These are phyloP conservation scores for Geotrichum carabidarum DNA, from an alignment of 1,139 yeast species.

Conservation along the genomic window DNA sequence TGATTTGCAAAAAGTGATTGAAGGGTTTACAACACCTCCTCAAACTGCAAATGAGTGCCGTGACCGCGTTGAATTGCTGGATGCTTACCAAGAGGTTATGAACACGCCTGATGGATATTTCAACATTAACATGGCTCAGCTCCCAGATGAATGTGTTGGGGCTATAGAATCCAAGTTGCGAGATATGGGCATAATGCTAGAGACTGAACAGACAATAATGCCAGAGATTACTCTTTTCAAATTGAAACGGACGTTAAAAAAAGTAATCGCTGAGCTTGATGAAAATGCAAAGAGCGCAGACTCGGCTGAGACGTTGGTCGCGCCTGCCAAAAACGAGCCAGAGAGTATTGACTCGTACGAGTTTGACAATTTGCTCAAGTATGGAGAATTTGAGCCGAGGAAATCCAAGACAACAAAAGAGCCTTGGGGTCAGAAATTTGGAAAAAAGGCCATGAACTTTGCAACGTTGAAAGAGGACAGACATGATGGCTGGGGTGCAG, in stretches of 20 bases:
- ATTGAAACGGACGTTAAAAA: conserved; percentile 7
- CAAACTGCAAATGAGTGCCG: neutral
- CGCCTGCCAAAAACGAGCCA: too few relatives aligned
- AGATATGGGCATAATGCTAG: neutral
- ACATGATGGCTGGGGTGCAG: too few relatives aligned
- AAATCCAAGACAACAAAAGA: too few relatives aligned
- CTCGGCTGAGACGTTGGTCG: too few relatives aligned
- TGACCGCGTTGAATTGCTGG: neutral
- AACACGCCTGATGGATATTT: neutral
- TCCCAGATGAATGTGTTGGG: neutral
- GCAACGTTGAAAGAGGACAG: too few relatives aligned
- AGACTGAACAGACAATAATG: neutral
- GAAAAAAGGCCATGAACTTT: too few relatives aligned
- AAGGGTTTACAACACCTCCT: neutral
- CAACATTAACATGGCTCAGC: neutral
- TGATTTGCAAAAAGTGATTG: neutral
- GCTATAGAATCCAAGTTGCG: neutral
- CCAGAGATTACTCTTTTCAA: neutral
- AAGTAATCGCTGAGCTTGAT: neutral
- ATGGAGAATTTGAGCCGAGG: too few relatives aligned
- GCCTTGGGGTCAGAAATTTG: too few relatives aligned
- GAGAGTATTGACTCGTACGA: too few relatives aligned
- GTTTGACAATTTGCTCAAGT: too few relatives aligned
- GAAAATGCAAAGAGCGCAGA: neutral
- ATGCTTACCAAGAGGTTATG: neutral